Percentiles rank a stretch among this genome's conserved stretches.
Evolutionary conservation across 2,329 filamentous ascomycete genomes (phyloP).

Genomic region (Arachnomyces sp.): DNA sequence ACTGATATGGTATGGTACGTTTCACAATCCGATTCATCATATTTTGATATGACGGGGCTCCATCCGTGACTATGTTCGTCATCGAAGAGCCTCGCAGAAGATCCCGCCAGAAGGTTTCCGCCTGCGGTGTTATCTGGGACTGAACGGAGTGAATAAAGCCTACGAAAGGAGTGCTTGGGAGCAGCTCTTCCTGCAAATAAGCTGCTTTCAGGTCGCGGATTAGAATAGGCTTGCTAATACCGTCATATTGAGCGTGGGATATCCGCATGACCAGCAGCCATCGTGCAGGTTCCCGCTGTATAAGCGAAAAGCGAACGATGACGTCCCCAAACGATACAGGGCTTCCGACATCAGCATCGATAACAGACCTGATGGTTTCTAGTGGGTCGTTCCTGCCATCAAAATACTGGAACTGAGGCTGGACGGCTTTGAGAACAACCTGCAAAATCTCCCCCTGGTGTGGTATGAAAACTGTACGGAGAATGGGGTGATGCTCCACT

Average conservation of each 20-base stretch:
- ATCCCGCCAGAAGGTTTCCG: slow-evolving; percentile 49
- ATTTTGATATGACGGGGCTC: too few species aligned
- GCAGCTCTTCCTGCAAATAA: slow-evolving; percentile 33
- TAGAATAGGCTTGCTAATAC: slow-evolving; percentile 51
- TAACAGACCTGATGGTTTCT: too few species aligned
- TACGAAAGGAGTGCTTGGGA: slow-evolving; percentile 28
- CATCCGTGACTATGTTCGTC: too few species aligned
- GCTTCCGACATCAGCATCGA: too few species aligned
- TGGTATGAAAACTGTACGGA: slow-evolving; percentile 58
- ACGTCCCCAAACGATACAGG: too few species aligned
- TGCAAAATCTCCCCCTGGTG: slow-evolving; percentile 45
- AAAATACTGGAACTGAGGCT: slow-evolving; percentile 45
- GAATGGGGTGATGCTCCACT: slow-evolving; percentile 54
- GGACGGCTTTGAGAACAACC: slow-evolving; percentile 51
- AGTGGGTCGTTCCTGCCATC: too few species aligned
- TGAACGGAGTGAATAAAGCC: slow-evolving; percentile 26
- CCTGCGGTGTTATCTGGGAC: slow-evolving; percentile 25
- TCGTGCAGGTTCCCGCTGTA: too few species aligned
- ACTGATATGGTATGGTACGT: too few species aligned
- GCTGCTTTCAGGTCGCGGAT: slow-evolving; percentile 48
- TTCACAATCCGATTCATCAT: too few species aligned
- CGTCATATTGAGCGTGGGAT: slow-evolving; percentile 58
- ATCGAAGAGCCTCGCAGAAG: slow-evolving; percentile 47
- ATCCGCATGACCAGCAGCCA: slow-evolving; percentile 47
- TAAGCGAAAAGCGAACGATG: too few species aligned